These are phyloP conservation scores for Podospora tetraspora DNA, from an alignment of 495 filamentous ascomycete genomes.

Conservation along the genomic window DNA sequence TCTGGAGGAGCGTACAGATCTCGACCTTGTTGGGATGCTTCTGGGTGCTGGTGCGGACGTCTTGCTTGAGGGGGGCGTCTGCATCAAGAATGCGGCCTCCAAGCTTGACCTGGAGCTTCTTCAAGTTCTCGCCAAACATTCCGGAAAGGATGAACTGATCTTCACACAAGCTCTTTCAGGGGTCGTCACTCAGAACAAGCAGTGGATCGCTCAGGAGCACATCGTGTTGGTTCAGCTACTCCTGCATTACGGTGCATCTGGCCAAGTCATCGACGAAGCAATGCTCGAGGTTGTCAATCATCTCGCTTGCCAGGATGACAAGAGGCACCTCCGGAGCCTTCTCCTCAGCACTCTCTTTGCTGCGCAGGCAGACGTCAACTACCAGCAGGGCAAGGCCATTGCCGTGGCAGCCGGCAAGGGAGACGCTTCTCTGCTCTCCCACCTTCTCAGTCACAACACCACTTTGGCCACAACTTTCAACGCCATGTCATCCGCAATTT, in stretches of 20 bases:
- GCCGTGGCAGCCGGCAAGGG: slow-evolving; percentile 35
- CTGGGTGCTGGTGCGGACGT: slow-evolving; percentile 26
- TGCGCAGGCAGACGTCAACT: slow-evolving; percentile 36
- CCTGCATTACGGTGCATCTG: slow-evolving; percentile 34
- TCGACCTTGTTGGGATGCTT: slow-evolving; percentile 18
- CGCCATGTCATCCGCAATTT: slow-evolving; percentile 33
- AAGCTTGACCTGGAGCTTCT: slow-evolving; percentile 21
- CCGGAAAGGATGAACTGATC: slow-evolving; percentile 9
- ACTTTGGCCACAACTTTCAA: slow-evolving; percentile 28
- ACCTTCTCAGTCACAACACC: slow-evolving; percentile 31
- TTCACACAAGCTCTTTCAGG: slow-evolving; percentile 22
- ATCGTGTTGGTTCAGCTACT: slow-evolving; percentile 33
- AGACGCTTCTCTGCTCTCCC: slow-evolving; percentile 30
- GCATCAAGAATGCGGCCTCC: slow-evolving; percentile 29
- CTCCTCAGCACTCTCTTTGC: slow-evolving; percentile 35
- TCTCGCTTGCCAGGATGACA: slow-evolving; percentile 23
- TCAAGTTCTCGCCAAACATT: slow-evolving; percentile 18
- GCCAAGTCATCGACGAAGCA: slow-evolving; percentile 29
- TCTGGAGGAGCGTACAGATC: slow-evolving; percentile 21
- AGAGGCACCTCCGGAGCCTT: slow-evolving; percentile 25
- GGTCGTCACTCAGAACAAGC: slow-evolving; percentile 20
- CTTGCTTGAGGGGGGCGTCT: slow-evolving; percentile 24
- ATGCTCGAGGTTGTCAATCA: slow-evolving; percentile 36
- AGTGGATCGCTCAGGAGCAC: slow-evolving; percentile 33
- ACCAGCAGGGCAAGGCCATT: slow-evolving; percentile 38